phyloP scores from a whole-genome alignment of 2,329 filamentous ascomycete genomes.

The Botryotinia calthae region DNA sequence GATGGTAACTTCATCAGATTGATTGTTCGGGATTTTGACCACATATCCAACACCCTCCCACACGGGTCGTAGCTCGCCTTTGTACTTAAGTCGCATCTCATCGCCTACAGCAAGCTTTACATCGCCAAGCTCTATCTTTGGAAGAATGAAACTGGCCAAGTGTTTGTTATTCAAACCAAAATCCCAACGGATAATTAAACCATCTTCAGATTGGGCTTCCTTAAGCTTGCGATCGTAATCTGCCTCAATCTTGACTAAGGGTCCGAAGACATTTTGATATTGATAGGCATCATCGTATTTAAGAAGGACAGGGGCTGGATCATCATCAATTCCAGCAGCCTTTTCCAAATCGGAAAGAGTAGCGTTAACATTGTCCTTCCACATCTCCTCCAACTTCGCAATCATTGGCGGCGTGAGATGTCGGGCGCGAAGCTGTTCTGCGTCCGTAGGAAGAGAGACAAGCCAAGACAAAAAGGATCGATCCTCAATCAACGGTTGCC shows the following conservation, averaged over 20 bases:
- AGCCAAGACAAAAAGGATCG: conserved; percentile 94
- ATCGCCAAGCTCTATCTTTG: conserved; percentile 95
- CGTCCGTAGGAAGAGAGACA: conserved; percentile 82
- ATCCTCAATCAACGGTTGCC: conserved; percentile 97
- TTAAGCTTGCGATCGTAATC: conserved; percentile 99
- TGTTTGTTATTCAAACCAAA: conserved; percentile 97
- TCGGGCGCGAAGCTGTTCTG: conserved; percentile 91
- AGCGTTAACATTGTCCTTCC: conserved; percentile 90
- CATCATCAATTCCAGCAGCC: conserved; percentile 86
- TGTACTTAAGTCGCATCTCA: conserved; percentile 97
- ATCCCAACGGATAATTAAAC: conserved; percentile 91
- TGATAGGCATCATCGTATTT: conserved; percentile 97
- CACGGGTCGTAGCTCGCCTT: conserved; percentile 82
- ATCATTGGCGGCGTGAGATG: conserved; percentile 94
- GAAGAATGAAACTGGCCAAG: conserved; percentile 88
- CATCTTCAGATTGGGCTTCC: conserved; percentile 95
- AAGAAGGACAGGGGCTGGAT: conserved; percentile 86
- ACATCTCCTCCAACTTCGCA: conserved; percentile 94
- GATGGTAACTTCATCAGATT: conserved; percentile 94
- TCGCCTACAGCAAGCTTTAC: conserved; percentile 97
- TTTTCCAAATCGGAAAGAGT: conserved; percentile 92
- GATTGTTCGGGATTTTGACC: conserved; percentile 98
- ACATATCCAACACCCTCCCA: conserved; percentile 99
- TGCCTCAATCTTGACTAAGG: conserved; percentile 97
- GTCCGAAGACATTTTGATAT: conserved; percentile 98